phyloP scores from a whole-genome alignment of 2,329 filamentous ascomycete species.

The Chalaropsis ovoidea region DNA sequence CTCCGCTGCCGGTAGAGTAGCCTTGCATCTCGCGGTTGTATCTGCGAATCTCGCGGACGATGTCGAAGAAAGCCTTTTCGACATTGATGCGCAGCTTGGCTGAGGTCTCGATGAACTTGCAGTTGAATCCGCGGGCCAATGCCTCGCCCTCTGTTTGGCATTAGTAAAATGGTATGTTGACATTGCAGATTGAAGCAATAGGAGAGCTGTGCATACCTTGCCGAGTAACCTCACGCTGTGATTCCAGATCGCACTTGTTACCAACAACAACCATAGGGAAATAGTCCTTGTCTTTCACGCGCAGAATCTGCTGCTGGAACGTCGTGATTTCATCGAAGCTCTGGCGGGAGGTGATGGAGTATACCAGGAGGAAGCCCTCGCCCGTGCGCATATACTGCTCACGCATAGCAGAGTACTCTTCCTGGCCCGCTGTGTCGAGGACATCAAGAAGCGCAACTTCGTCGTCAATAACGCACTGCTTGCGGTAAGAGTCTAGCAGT shows the following conservation, averaged over 20 bases:
- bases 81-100: constrained; percentile 98
- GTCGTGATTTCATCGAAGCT: constrained; percentile 98
- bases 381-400: constrained; percentile 99
- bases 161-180: neutral
- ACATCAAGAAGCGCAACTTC: constrained; percentile 96
- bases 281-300: constrained; percentile 99
- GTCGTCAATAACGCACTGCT: constrained; percentile 98
- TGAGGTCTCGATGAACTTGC: constrained; percentile 98
- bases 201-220: constrained; percentile 56
- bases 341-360: constrained; percentile 94
- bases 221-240: constrained; percentile 80
- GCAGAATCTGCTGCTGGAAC: constrained; percentile 95
- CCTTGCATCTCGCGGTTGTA: constrained; percentile 98
- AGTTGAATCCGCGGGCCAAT: constrained; percentile 76
- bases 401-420: constrained; percentile 98
- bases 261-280: constrained; percentile 98
- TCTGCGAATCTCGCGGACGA: constrained; percentile 92
- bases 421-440: constrained; percentile 93
- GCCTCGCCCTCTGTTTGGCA: constrained; percentile 66
- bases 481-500: constrained; percentile 87
- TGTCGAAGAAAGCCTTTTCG: constrained; percentile 96
- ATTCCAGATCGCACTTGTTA: constrained; percentile 98
- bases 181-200: constrained; percentile 1
- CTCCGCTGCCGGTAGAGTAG: constrained; percentile 61
- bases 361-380: constrained; percentile 94